Evolutionary conservation across 2,329 filamentous ascomycete species (phyloP), one percentile per base, ranked within the genome.

Genomic region (Cladophialophora exuberans): DNA sequence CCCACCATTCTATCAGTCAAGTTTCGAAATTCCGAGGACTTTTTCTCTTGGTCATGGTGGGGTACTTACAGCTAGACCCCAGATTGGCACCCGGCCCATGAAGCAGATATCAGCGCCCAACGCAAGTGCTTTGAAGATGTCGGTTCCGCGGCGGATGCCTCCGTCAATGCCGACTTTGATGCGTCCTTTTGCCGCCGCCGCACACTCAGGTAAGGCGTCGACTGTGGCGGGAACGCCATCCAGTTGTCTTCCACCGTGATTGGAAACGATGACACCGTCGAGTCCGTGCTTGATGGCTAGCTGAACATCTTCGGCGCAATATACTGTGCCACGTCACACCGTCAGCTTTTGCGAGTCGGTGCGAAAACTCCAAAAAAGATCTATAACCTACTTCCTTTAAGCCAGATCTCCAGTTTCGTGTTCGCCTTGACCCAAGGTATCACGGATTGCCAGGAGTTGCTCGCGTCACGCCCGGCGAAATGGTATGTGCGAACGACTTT

Each of bases 401-500:
- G 41, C 60, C 60, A 63, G 10, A 65, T 60, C 43, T 64, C 31
- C 44, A 65, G 49, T 3, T 60, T 59, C 1, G 63, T 65, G 42
- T 77, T 68, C 15, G 69, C 67, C 20, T 75, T 69, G 20, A 83
- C 62, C 75, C 77, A 82, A 0, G 73, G 72, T 38, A 82, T 78
- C 5, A 76, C 72, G 2, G 66, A 67, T 23, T 77, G 75, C 80
- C 80, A 83, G 48, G 76, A 74, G 13, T 75, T 61, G 18, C 69
- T 72, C 1, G 71, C 60, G 48, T 76, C 74, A 62, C 54, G 64
- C 67, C 63, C 70, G 67, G 26, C 69, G 1, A 38, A 38, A n/a
- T 49, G 36, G 23, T 49, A 49, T 10, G 15, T 23, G 9, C 33
- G 2, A 6, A 1, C 3, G 17, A 17, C n/a, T 6, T 13, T 9